phyloP scores from a whole-genome alignment of 2,329 filamentous ascomycete species.

The Lojkania enalia region DNA sequence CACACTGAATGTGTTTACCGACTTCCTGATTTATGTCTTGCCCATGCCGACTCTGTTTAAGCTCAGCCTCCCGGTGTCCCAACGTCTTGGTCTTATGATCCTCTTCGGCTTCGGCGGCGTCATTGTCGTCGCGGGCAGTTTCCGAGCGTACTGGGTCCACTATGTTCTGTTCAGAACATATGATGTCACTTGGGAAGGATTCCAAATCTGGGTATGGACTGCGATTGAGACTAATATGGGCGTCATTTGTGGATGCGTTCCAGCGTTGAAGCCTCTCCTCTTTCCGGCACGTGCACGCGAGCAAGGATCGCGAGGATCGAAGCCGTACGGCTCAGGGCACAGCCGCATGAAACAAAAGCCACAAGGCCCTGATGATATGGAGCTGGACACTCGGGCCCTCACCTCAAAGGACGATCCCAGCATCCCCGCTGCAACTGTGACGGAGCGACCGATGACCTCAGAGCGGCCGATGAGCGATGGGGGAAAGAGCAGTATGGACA shows the following conservation, averaged over 20 bases:
- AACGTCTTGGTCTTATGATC: conserved; percentile 49
- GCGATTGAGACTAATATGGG: conserved; percentile 50
- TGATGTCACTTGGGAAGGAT: conserved; percentile 52
- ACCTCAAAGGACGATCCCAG: conserved; percentile 24
- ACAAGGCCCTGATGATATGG: conserved; percentile 27
- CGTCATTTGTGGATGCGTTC: conserved; percentile 51
- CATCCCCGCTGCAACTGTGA: conserved; percentile 19
- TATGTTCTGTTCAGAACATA: conserved; percentile 49
- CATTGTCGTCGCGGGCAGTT: conserved; percentile 51
- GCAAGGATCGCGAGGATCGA: conserved; percentile 30
- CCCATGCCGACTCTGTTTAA: conserved; percentile 52
- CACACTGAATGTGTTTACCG: conserved; percentile 50
- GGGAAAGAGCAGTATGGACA: conserved; percentile 28
- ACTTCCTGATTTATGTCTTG: conserved; percentile 51
- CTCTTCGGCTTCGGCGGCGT: conserved; percentile 50
- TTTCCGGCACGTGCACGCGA: conserved; percentile 38
- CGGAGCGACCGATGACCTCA: conserved; percentile 7
- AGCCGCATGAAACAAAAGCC: conserved; percentile 38
- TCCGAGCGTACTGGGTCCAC: conserved; percentile 54
- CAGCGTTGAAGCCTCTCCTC: conserved; percentile 48
- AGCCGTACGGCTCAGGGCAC: conserved; percentile 32
- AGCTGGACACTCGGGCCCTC: conserved; percentile 39
- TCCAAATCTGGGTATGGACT: conserved; percentile 50
- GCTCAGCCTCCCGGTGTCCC: conserved; percentile 49
- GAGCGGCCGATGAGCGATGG: conserved; percentile 37